These are phyloP conservation scores for Picocystis sp. DNA, from an alignment of 163 green algal species.

Conservation along the genomic window DNA sequence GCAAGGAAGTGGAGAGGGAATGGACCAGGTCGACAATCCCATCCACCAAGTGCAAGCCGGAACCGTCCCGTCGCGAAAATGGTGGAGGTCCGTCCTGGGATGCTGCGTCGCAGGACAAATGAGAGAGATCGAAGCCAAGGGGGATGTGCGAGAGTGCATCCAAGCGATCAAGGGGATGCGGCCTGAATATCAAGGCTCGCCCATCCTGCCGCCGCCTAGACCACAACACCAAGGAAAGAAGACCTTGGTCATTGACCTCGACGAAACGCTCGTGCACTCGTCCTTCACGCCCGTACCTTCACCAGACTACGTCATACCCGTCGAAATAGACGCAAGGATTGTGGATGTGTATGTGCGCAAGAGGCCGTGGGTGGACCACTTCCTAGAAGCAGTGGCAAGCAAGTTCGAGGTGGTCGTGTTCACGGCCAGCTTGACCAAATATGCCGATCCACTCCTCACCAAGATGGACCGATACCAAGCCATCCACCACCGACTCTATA, in stretches of 20 bases:
- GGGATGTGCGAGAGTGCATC: too few relatives aligned
- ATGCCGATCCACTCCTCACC: constrained; percentile 94
- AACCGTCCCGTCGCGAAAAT: too few relatives aligned
- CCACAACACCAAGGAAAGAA: constrained; percentile 61
- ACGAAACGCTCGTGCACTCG: constrained; percentile 97
- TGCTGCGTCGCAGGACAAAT: too few relatives aligned
- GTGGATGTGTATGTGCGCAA: constrained; percentile 96
- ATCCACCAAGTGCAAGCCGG: too few relatives aligned
- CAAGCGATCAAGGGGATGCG: too few relatives aligned
- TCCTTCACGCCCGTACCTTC: constrained; percentile 80
- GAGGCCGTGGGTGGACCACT: constrained; percentile 80
- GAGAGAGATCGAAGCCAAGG: too few relatives aligned
- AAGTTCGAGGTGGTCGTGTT: constrained; percentile 90
- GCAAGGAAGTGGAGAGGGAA: too few relatives aligned
- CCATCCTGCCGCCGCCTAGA: constrained; percentile 27
- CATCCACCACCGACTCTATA: constrained; percentile 80
- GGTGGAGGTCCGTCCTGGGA: too few relatives aligned
- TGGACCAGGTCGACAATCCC: too few relatives aligned
- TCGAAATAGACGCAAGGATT: constrained; percentile 43
- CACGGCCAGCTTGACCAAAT: constrained; percentile 84
- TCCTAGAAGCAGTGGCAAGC: constrained; percentile 41
- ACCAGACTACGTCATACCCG: constrained; percentile 74
- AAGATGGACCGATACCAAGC: constrained; percentile 59
- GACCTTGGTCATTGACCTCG: constrained; percentile 86
- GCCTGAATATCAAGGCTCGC: background rate